Evolutionary conservation across 345 rosid species (phyloP), one percentile per base, ranked within the genome.

Genomic region (Brassica juncea): DNA sequence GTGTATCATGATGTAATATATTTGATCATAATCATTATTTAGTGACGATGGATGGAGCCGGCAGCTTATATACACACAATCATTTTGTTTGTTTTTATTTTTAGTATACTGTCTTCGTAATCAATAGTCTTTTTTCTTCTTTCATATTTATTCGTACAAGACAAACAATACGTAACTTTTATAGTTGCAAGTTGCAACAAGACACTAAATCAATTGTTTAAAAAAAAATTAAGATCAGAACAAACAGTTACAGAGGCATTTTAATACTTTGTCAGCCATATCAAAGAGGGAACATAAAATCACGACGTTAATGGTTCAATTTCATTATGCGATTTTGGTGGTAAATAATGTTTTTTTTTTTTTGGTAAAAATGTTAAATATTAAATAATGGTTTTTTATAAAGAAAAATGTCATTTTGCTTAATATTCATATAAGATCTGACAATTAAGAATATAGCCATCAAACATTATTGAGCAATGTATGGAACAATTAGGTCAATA

Each of bases 21-120:
- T 19, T 32, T 32, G 35, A 32, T 32, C 35, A 5, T 32, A 32
- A 32, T 47, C n/a, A 47, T 5, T 47, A 47, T 52, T 4, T 61
- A 28, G 66, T 28, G 66, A 61, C 66, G n/a, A 61, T 12, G 15
- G 65, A 61, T 61, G 66, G 66, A 61, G 30, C 35, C 35, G 9
- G 12, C 66, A 61, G 28, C 32, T 60, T 27, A 27, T 27, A 60
- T 31, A 60, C 66, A 3, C 37, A 62, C 37, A 6, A 30, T 62
- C 39, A 62, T 62, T 12, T 62, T 62, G 67, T 30, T 30, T 30
- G 5, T 52, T 52, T 52, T 15, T 16, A 52, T 52, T 52, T 52
- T 15, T 16, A 52, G 6, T 47, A 47, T 47, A 47, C 15, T 47
- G 6, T 47, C 54, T 47, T 47, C 54, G 4, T 11, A 47, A 47